Percentiles rank a stretch among this genome's conserved stretches.
Conservation (phyloP, 1,284 basidiomycete genomes). For the Laetiporus sulphureus region DNA sequence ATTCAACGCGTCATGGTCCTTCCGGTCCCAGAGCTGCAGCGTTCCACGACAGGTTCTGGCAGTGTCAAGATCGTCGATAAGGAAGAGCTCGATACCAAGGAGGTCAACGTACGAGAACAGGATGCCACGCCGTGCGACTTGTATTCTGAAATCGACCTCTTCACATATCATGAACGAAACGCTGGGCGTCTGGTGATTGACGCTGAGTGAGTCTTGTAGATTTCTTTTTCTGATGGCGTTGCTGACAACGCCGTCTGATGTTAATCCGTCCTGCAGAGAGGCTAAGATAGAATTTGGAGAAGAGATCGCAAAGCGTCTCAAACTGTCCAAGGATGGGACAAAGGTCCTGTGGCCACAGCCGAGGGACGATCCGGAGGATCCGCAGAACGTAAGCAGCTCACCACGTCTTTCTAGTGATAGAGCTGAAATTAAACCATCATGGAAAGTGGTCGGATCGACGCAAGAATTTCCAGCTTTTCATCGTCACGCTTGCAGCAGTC, state of each 20-base stretch:
- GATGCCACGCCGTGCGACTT: not conserved
- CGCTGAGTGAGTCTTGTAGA: slow-evolving; percentile 39
- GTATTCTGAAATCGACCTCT: slow-evolving; percentile 33
- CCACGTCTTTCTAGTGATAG: not conserved
- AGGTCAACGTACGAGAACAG: slow-evolving; percentile 1
- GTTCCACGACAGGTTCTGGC: not conserved
- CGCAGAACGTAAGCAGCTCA: slow-evolving; percentile 47
- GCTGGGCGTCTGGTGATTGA: slow-evolving; percentile 56
- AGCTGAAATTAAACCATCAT: not conserved
- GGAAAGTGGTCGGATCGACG: slow-evolving; percentile 36
- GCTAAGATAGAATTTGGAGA: slow-evolving; percentile 48
- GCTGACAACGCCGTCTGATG: not conserved
- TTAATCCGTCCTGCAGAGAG: slow-evolving; percentile 31
- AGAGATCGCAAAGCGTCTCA: slow-evolving; percentile 38
- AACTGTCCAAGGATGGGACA: slow-evolving; percentile 40
- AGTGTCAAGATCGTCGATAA: not conserved
- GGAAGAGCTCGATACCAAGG: not conserved
- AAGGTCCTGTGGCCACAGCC: slow-evolving; percentile 58
- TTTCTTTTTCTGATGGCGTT: not conserved
- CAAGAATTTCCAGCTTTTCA: slow-evolving; percentile 50
- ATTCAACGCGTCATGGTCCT: not conserved
- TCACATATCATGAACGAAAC: slow-evolving; percentile 44
- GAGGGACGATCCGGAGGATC: slow-evolving; percentile 54
- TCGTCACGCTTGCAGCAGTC: slow-evolving; percentile 60
- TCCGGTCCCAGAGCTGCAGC: not conserved